phyloP scores from a whole-genome alignment of 192 early-diverging fungal species.

The Rhizoclosmatium sp. region DNA sequence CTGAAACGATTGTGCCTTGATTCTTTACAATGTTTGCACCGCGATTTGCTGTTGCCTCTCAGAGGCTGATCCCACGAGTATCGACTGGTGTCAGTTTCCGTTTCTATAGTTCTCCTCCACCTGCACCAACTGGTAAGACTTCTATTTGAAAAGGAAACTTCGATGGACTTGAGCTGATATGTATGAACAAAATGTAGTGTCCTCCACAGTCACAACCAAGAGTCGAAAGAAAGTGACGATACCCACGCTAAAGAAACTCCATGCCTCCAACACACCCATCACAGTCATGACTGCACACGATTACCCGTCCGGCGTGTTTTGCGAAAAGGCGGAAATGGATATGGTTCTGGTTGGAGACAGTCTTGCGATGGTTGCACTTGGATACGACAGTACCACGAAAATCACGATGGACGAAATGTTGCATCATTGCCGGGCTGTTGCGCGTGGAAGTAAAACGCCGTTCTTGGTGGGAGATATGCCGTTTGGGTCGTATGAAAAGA shows the following conservation, averaged over 20 bases:
- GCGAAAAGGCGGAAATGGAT: slow-evolving; percentile 86
- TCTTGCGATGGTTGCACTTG: slow-evolving; percentile 96
- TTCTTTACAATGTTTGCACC: no score
- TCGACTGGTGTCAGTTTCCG: background rate
- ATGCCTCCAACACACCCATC: slow-evolving; percentile 78
- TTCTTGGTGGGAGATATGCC: slow-evolving; percentile 93
- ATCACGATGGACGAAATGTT: slow-evolving; percentile 96
- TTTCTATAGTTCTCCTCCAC: background rate
- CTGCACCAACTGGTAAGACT: background rate
- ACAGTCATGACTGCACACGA: slow-evolving; percentile 97
- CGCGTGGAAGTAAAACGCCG: slow-evolving; percentile 76
- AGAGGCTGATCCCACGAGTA: no score
- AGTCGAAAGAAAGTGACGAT: slow-evolving; percentile 83
- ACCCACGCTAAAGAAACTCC: slow-evolving; percentile 77
- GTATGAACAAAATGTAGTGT: background rate
- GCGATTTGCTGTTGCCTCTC: no score
- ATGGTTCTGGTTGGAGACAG: slow-evolving; percentile 94
- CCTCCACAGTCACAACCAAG: background rate
- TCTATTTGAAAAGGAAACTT: background rate
- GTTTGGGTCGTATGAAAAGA: slow-evolving; percentile 86
- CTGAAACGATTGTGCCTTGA: no score
- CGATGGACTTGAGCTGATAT: background rate
- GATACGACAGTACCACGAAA: slow-evolving; percentile 83
- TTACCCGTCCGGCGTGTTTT: slow-evolving; percentile 88
- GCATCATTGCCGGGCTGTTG: slow-evolving; percentile 90